A percentile compares a stretch with the other conserved stretches of the same genome.
Evolutionary conservation across 495 filamentous ascomycete genomes (phyloP).

Genomic region (Trichocladium uniseriatum): DNA sequence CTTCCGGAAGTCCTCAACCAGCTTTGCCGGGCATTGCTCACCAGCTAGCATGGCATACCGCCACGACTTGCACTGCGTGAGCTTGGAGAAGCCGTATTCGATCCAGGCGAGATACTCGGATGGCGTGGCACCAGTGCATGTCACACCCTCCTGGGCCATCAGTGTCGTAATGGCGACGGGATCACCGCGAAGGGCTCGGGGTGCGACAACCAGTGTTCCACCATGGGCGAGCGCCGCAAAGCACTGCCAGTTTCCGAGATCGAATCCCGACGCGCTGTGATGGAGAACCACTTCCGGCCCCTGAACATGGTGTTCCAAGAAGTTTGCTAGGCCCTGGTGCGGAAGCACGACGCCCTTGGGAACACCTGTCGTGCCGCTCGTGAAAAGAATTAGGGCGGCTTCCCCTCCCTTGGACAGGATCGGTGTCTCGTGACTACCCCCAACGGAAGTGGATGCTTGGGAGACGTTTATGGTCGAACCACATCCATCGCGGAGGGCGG

Average conservation of each 20-base stretch:
- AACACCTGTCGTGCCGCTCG: slow-evolving; percentile 39
- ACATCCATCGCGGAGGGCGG: no score
- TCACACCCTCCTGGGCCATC: slow-evolving; percentile 18
- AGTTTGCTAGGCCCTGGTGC: neutral
- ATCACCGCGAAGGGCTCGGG: slow-evolving; percentile 15
- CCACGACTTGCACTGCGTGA: no score
- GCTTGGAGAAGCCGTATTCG: slow-evolving; percentile 1
- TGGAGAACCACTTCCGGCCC: slow-evolving; percentile 19
- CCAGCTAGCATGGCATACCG: slow-evolving; percentile 18
- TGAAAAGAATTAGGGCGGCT: slow-evolving; percentile 35
- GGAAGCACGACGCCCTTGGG: slow-evolving; percentile 37
- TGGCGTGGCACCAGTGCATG: slow-evolving; percentile 17
- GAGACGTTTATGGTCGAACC: slow-evolving; percentile 10
- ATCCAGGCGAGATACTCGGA: slow-evolving; percentile 22
- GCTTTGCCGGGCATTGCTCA: slow-evolving; percentile 10
- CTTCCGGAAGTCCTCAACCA: slow-evolving; percentile 10
- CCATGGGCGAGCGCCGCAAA: slow-evolving; percentile 19
- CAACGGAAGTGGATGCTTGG: neutral
- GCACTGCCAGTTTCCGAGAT: slow-evolving; percentile 23
- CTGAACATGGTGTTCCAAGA: neutral
- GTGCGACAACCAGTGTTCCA: slow-evolving; percentile 18
- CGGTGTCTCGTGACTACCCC: neutral
- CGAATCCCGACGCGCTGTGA: slow-evolving; percentile 24
- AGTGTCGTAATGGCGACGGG: slow-evolving; percentile 17
- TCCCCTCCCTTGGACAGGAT: slow-evolving; percentile 1